Evolutionary conservation across 495 filamentous ascomycete genomes (phyloP).

Genomic region (Polyplosphaeria fusca): DNA sequence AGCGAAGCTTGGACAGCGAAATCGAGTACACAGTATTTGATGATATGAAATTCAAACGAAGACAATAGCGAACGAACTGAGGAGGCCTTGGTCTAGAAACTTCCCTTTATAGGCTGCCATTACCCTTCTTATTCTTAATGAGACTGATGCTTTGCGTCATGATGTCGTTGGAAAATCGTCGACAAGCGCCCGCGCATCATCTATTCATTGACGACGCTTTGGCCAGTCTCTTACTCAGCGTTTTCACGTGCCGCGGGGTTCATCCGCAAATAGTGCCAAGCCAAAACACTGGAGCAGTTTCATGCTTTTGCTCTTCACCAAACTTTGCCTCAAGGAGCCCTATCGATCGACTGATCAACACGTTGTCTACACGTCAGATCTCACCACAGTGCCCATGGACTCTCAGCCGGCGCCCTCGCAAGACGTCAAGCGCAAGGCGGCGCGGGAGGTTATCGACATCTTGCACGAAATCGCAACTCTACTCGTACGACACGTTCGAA

Average conservation of each 20-base stretch:
- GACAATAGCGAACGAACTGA: no score
- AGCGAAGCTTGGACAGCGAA: background rate
- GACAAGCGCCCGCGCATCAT: no score
- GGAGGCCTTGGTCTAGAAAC: no score
- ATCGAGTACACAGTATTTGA: background rate
- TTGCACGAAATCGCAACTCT: constrained; percentile 90
- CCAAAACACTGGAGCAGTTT: no score
- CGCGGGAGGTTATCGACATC: constrained; percentile 94
- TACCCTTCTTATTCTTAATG: no score
- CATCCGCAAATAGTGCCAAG: no score
- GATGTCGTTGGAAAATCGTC: background rate
- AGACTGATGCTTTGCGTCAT: constrained; percentile 19
- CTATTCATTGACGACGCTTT: background rate
- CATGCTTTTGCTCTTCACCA: no score
- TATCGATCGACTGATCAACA: no score
- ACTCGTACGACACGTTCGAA: constrained; percentile 53
- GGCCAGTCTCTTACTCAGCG: background rate
- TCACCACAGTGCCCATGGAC: no score
- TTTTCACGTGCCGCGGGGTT: constrained; percentile 2
- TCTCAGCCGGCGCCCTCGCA: constrained; percentile 17
- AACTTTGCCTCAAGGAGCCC: no score
- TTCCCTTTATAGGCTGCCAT: no score
- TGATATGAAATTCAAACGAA: background rate
- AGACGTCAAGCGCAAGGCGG: constrained; percentile 77
- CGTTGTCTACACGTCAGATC: no score